Evolutionary conservation across 2,329 filamentous ascomycete genomes (phyloP).

Genomic region (Clarireedia monteithiana): DNA sequence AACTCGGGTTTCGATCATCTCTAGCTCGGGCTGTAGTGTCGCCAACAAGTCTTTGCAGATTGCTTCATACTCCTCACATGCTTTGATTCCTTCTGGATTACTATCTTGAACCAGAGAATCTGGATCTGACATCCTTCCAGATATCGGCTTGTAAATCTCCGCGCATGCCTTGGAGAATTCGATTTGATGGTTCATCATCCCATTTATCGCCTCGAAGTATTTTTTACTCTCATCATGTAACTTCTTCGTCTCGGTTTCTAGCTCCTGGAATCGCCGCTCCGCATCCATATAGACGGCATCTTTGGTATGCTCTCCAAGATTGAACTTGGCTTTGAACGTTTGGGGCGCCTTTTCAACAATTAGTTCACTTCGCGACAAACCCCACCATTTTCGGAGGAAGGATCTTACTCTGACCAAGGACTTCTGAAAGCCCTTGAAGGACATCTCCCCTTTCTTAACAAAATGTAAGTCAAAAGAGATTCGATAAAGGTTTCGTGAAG

Average conservation of each 20-base stretch:
- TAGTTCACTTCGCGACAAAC: slow-evolving; percentile 20
- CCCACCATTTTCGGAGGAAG: slow-evolving; percentile 9
- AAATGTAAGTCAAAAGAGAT: neutral
- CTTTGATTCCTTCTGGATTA: slow-evolving; percentile 86
- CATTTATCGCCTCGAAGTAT: slow-evolving; percentile 96
- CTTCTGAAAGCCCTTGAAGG: slow-evolving; percentile 94
- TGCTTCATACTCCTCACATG: slow-evolving; percentile 92
- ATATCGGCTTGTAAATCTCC: slow-evolving; percentile 97
- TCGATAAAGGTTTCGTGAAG: neutral
- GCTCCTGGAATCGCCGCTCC: slow-evolving; percentile 85
- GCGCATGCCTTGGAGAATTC: slow-evolving; percentile 94
- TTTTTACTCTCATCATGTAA: slow-evolving; percentile 95
- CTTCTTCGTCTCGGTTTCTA: slow-evolving; percentile 93
- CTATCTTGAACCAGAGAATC: slow-evolving; percentile 73
- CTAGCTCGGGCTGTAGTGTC: slow-evolving; percentile 81
- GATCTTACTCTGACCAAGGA: slow-evolving; percentile 66
- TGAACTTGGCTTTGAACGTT: slow-evolving; percentile 85
- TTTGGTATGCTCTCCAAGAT: slow-evolving; percentile 91
- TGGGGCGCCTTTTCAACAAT: slow-evolving; percentile 62
- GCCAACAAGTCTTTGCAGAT: slow-evolving; percentile 87
- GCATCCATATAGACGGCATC: slow-evolving; percentile 92
- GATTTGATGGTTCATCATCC: slow-evolving; percentile 96
- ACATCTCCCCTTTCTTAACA: slow-evolving; percentile 50
- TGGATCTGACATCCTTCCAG: slow-evolving; percentile 88
- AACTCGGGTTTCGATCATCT: slow-evolving; percentile 92